Evolutionary conservation across 768 basidiomycete species (phyloP), one percentile per base, ranked within the genome.

Genomic region (Cystoderma amianthinum): DNA sequence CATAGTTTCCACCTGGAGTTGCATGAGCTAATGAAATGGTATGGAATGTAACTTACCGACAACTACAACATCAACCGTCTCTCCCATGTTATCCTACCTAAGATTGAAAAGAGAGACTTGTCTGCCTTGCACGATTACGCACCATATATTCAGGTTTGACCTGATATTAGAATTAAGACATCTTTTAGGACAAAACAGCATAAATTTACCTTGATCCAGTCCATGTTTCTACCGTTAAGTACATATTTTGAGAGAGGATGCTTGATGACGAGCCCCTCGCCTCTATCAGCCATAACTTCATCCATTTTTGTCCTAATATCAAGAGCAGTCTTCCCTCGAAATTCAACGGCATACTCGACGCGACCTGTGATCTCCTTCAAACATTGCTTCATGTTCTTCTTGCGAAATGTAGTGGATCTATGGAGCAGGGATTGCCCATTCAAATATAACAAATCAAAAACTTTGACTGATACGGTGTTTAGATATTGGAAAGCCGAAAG

Each of bases 201-300:
- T 42, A n/a, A 28, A 28, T 28, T 7, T 49, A 82, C 84, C 67
- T 99, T 99, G 53, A 95, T 80, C 95, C 96, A 99, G 51, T 89
- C 85, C 58, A 80, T 76, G 51, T 86, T 90, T 44, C 96, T 71
- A 1, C 88, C 91, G 50, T 94, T 93, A 32, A 96, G 65, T 10
- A 79, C 69, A 59, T 99, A 99, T 46, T 81, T 73, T 0, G 85
- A 78, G 17, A 75, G 63, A 0, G 83, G 82, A 49, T 92, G 84
- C 59, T 99, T 99, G 44, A 98, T 74, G 5, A 98, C 85, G 10
- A 99, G 65, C 0, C 96, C 96, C 60, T 98, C 96, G 3, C 96
- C 96, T 41, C 90, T 80, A 15, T 70, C 60, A 20, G 78, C 82
- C 74, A 99, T 82, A 39, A 98, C 70, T 41, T 82, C 74, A 38